Base-by-base conservation (phyloP, 805 yeast species). In the Torulaspora indica region DNA sequence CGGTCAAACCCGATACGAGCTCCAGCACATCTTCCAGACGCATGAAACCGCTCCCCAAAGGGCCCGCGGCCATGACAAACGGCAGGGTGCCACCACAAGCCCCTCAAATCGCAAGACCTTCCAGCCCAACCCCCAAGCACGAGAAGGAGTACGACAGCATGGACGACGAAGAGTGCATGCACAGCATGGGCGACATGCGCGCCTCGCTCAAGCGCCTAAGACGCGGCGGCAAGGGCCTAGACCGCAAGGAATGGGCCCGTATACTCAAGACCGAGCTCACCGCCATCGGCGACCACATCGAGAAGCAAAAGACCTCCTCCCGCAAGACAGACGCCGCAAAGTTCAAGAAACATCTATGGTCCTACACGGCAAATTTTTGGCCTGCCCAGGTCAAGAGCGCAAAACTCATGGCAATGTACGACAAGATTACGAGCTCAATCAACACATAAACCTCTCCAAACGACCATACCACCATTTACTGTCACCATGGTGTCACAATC, bases 281-380 rank as follows among this genome's bases (percentile, higher is more conserved):
- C n/a, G 70, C 71, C 7, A 82, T 88, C 36, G 96, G 96, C 23
- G 80, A 82, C 51, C 81, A 77, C 56, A 87, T 87, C 43, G 76
- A 70, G 28, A 56, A 64, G 41, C 65, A 65, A 31, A 71, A 70
- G 17, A 45, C 46, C 12, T 54, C 61, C 13, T 55, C 60, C 0
- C 49, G 49, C 2, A 55, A 56, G 3, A 51, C 52, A 12, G 68
- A 69, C 17, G 58, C 69, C 23, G 71, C 65, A 5, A 75, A 71
- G 56, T 54, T 68, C 46, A 69, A 71, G 45, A 81, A 76, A 59
- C 93, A 87, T 56, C 66, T 88, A 47, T 88, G 96, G 96, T 77
- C 85, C 24, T 87, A 82, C 61, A 87, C 93, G 4, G 74, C 89
- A 15, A 75, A 77, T 42, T 88, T 80, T 68, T 88, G 96, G 96